Base-by-base conservation (phyloP, 202 grass and related monocot species). In the Bolboschoenoplectus hybrid region DNA sequence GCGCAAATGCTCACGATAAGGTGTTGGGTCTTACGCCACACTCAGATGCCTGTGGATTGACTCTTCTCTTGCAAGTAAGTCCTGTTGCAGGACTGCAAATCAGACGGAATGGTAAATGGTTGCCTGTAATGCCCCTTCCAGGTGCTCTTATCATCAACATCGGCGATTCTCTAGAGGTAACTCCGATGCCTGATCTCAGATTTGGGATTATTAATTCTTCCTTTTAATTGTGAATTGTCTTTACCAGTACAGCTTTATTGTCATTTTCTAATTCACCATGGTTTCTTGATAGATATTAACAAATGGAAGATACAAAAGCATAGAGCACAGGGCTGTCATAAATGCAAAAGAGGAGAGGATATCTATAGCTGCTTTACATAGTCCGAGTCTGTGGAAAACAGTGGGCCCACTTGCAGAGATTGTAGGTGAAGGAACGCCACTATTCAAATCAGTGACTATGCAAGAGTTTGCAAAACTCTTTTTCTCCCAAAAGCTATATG, bases 301-400 rank as follows among this genome's bases (percentile, higher is more conserved):
- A n/a, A 92, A 94, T 69, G 92, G 92, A 1, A 89, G 47, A 86
- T 90, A 90, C 90, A 90, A 39, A 64, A 94, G 92, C 75, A 60
- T 92, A 52, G 90, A 90, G 76, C 92, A 94, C 85, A 56, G 90
- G 34, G 90, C 76, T 9, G 77, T 90, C 10, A 87, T 94, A 1
- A 49, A 85, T 85, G 13, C 84, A 4, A 7, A 51, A 2, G 39
- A 86, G 0, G 85, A 92, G 19, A 78, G 92, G 38, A 26, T 94
- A 12, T 94, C 92, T 46, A 9, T 94, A 16, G 92, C 92, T 8
- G 64, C 86, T 6, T 92, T 94, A 84, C 88, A 87, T 53, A 10
- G 0, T 2, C 71, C 87, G 9, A 68, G 65, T 41, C 41, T 68
- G 12, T 39, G 65, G 12, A 32, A 14, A 68, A 68, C 65, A 7